Percentiles rank a stretch among this genome's conserved stretches.
phyloP scores from a whole-genome alignment of 2,329 filamentous ascomycete genomes.

The Cladosporium sphaerospermum region DNA sequence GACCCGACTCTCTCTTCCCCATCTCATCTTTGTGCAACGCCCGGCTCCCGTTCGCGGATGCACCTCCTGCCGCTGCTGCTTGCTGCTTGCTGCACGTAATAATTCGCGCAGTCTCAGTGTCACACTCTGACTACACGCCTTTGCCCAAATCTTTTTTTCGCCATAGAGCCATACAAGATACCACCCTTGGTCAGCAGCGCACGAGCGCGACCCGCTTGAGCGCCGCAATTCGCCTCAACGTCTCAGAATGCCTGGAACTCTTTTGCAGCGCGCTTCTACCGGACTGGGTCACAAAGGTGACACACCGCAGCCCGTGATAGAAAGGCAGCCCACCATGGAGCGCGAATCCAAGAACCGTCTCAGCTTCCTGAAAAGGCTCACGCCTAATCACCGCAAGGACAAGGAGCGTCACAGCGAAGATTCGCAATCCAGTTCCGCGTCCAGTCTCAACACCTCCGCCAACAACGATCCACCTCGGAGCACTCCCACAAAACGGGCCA shows the following conservation, averaged over 20 bases:
- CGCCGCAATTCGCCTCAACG: neutral
- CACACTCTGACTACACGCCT: neutral
- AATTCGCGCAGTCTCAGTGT: constrained; percentile 5
- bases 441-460: constrained; percentile 2
- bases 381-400: constrained; percentile 3
- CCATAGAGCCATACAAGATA: constrained; percentile 1
- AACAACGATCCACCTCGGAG: constrained; percentile 2
- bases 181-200: neutral
- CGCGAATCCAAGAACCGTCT: constrained; percentile 1
- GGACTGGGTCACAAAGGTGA: constrained; percentile 2
- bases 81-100: constrained; percentile 1
- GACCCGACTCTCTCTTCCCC: constrained; percentile 1
- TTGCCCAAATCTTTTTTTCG: neutral
- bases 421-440: constrained; percentile 5
- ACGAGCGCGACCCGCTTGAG: neutral
- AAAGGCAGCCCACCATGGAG: neutral
- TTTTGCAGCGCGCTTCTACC: constrained; percentile 7
- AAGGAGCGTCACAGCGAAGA: constrained; percentile 2
- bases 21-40: constrained; percentile 7
- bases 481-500: constrained; percentile 6
- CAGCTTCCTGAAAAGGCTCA: neutral
- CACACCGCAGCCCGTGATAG: neutral
- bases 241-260: constrained; percentile 1
- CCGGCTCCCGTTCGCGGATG: constrained; percentile 1
- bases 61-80: neutral